Evolutionary conservation across 2,329 filamentous ascomycete genomes (phyloP), one percentile per base, ranked within the genome.

Genomic region (Colletotrichum godetiae): DNA sequence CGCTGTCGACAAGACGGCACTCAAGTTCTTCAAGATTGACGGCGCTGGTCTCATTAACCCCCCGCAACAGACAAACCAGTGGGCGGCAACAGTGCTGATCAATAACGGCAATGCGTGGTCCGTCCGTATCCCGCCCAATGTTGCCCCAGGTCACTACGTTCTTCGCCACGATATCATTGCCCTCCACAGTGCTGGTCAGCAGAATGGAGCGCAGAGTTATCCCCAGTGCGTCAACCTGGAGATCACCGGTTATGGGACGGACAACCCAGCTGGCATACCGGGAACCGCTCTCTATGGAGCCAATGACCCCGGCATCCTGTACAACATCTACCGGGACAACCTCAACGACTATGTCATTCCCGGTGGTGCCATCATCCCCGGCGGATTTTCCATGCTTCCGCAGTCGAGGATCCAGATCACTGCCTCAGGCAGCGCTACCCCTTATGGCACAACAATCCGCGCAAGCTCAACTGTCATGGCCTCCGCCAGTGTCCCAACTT

Each of bases 201-300:
- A 76, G 52, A 79, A 85, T 75, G 85, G 86, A 13, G 85, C 86
- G 46, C 85, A 88, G 79, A 84, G 84, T 77, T 88, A 88, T 77
- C 86, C 85, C 37, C 85, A 87, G 76, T 87, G 89, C 79, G 82
- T 89, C 78, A 90, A 91, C 82, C 79, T 91, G 70, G 84, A 88
- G 75, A 83, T 91, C 75, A 87, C 85, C 53, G 87, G 88, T 67
- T 79, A 80, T 24, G 87, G 88, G 49, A 86, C 87, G 67, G 85
- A 83, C 59, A 83, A 81, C 73, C 83, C 84, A 7, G 76, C 79
- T 37, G 89, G 89, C 68, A 84, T 84, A 29, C 78, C 83, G 22
- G 89, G 87, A 68, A 89, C 86, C 19, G 81, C 81, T 57, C 85
- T 92, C 42, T 91, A 91, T 83, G 87, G 82, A 57, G 78, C 83